Base-by-base conservation (phyloP, 2,329 filamentous ascomycete genomes). In the Talaromyces islandicus region DNA sequence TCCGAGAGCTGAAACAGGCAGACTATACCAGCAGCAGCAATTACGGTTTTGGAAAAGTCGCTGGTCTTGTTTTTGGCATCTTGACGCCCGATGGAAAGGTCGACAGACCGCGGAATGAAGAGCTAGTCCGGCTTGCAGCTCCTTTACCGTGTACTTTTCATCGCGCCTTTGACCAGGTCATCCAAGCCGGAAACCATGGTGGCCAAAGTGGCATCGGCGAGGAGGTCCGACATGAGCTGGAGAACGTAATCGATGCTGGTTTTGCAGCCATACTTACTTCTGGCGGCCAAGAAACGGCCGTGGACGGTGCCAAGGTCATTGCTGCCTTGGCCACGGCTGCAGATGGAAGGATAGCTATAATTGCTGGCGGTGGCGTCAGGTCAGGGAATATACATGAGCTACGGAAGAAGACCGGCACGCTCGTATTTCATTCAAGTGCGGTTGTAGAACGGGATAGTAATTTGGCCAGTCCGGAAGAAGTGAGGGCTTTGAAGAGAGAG, bases 51-150 rank as follows among this genome's bases (percentile, higher is more conserved):
- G 62, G 66, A 0, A 67, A 66, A 1, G 78, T 75, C 0, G 72
- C 76, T 63, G 82, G 81, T 0, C 83, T 83, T 62, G 81, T 84
- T 1, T 82, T 84, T 62, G 82, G 82, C 0, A 73, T 83, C 30
- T 65, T 84, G 30, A 67, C 71, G 24, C 24, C 29, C 0, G 54
- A 67, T 7, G 3, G 11, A 11, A 56, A 57, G 3, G 67, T 85
- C 4, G 80, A 84, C 63, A 60, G 71, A 4, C 60, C 61, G n/a
- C 69, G 73, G 24, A 81, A 78, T 54, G 64, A 60, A 24, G 69
- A 75, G 53, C 67, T 84, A 6, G 75, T 84, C 0, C 58, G 66
- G 12, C 62, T 74, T 3, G 80, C 81, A 1, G 66, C 63, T 2
- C 73, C 75, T 3, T 65, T 75, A 27, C 77, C 78, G 2, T 83